Percentiles rank a stretch among this genome's conserved stretches.
Evolutionary conservation across 306 rosid species (phyloP).

Genomic region (Begonia masoniana): DNA sequence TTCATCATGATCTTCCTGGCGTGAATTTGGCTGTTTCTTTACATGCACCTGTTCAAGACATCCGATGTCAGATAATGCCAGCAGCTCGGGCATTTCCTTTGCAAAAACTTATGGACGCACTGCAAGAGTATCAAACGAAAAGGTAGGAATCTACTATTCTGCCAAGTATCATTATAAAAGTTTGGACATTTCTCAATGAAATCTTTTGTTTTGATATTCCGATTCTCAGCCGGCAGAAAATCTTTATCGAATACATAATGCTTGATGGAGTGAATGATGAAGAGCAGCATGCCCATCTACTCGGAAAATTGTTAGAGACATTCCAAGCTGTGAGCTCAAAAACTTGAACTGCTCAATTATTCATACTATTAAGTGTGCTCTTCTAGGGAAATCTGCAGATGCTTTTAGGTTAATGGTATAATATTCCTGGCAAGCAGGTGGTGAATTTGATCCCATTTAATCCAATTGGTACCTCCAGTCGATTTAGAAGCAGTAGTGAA

Average conservation of each 20-base stretch:
- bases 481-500: slow-evolving; percentile 55
- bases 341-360: not conserved
- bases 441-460: slow-evolving; percentile 95
- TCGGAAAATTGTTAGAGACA: slow-evolving; percentile 66
- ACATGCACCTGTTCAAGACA: slow-evolving; percentile 88
- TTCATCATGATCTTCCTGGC: slow-evolving; percentile 81
- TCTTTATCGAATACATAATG: slow-evolving; percentile 96
- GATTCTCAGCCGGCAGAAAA: slow-evolving; percentile 58
- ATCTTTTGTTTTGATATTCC: not conserved
- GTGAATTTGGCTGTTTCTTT: slow-evolving; percentile 91
- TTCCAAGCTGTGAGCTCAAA: slow-evolving; percentile 68
- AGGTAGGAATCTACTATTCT: slow-evolving; percentile 22
- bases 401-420: not conserved
- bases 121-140: slow-evolving; percentile 67
- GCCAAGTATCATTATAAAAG: too few species aligned
- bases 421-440: slow-evolving; percentile 42
- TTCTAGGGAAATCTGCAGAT: not conserved
- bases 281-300: slow-evolving; percentile 82
- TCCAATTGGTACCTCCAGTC: slow-evolving; percentile 75
- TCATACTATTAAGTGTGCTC: not conserved
- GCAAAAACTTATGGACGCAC: slow-evolving; percentile 72
- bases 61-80: slow-evolving; percentile 98
- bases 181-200: too few species aligned
- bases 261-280: slow-evolving; percentile 92
- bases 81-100: slow-evolving; percentile 97